Evolutionary conservation across 2,329 filamentous ascomycete species (phyloP), one percentile per base, ranked within the genome.

Genomic region (Fusarium sp.): DNA sequence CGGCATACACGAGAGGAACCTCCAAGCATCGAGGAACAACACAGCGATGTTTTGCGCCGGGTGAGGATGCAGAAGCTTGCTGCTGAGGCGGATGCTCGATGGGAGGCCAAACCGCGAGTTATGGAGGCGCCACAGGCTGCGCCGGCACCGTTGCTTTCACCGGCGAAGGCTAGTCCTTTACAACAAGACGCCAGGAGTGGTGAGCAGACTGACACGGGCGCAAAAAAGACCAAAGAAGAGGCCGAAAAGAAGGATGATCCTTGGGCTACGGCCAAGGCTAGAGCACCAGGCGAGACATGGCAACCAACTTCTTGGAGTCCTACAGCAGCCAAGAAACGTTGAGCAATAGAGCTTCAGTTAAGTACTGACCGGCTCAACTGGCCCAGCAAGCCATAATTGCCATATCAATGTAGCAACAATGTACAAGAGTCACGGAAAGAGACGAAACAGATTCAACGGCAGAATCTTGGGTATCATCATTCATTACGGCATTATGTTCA

Each of bases 271-370:
- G 84, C 86, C 2, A 84, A 68, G 42, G 73, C 80, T 2, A 75
- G 77, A 25, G 86, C 85, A 0, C 89, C 90, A 1, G 86, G 90
- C 60, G 90, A 93, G 79, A 85, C 82, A n/a, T 93, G 91, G 90
- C 90, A 93, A 80, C 92, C 92, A 0, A 79, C 88, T 53, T 83
- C 89, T 6, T 94, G 92, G 92, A 83, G 80, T 9, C 89, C 89
- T 8, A 80, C 81, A 5, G 74, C 84, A n/a, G 60, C 73, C 16
- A 84, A 80, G 74, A 82, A 80, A 67, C 70, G 68, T 52, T 79
- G 65, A 42, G 44, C 43, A 56, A 23, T 25, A 16, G 28, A 69
- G 47, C 43, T 52, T 23, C 23, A 25, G 18, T 28, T 25, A 37
- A 37, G 23, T 35, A 37, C 19, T 28, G 33, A 23, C 30, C 19